Percentiles rank a stretch among this genome's conserved stretches.
These are phyloP conservation scores for Arabidopsis suecica DNA, from an alignment of 345 rosid species.

Conservation along the genomic window DNA sequence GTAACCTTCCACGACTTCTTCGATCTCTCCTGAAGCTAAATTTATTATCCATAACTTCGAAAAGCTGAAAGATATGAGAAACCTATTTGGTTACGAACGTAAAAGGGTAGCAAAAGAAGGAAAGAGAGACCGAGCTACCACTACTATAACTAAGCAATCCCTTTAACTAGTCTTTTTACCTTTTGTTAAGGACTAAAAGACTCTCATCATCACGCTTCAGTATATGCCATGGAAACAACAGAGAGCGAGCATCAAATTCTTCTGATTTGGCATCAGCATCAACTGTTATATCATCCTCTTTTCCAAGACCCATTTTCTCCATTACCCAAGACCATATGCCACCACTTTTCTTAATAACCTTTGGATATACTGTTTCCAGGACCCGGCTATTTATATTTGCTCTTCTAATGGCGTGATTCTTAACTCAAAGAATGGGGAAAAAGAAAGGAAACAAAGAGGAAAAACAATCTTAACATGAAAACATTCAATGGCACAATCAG, in stretches of 20 bases:
- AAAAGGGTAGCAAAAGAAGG: conserved; percentile 3
- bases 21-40: conserved; percentile 65
- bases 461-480: conserved; percentile 11
- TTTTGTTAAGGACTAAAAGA: conserved; percentile 59
- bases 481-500: conserved; percentile 7
- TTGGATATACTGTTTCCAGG: conserved; percentile 86
- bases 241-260: conserved; percentile 52
- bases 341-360: conserved; percentile 49
- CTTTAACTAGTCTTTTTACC: conserved; percentile 52
- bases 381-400: conserved; percentile 81
- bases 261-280: conserved; percentile 55
- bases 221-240: conserved; percentile 91
- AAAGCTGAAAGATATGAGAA: conserved; percentile 63
- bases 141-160: not conserved
- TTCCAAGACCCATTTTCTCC: conserved; percentile 62
- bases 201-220: conserved; percentile 57
- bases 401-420: conserved; percentile 96
- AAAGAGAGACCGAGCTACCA: conserved; percentile 17
- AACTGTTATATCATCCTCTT: conserved; percentile 45
- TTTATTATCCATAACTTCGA: conserved; percentile 78
- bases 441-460: not conserved
- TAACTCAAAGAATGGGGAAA: conserved; percentile 30
- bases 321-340: conserved; percentile 75
- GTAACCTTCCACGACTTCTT: conserved; percentile 72
- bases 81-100: conserved; percentile 12